Evolutionary conservation across 768 basidiomycete genomes (phyloP), one percentile per base, ranked within the genome.

Genomic region (Podaxis sp.): DNA sequence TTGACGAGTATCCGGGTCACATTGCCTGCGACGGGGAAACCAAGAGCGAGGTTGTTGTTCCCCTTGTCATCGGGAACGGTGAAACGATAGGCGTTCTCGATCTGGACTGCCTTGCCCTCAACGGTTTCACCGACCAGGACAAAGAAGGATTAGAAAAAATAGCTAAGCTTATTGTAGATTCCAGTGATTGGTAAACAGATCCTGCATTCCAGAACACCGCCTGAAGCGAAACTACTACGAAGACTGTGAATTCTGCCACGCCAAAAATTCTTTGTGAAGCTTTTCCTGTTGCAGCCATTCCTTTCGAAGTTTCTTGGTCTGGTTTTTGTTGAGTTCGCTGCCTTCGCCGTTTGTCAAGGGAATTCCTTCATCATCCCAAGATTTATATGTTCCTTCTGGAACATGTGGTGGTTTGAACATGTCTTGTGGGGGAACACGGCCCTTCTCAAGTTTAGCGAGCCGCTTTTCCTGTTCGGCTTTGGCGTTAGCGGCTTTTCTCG

Each of bases 1-100:
- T 98, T 19, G 83, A 91, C 25, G 74, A 72, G 9, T 94, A 94
- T 70, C 93, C 93, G 0, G 94, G 96, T 0, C 96, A 98, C 71
- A 96, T 97, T 64, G 93, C 94, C 2, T 98, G 96, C 70, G 95
- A 98, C 67, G 91, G 87, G 22, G 86, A 89, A 57, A 96, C 96
- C 2, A 88, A 89, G 69, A 93, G 91, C 68, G 96, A 98, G 73
- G 86, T 98, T 55, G 95, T 97, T 24, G 77, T 90, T 55, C 96
- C 96, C 6, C 79, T 98, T 17, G 70, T 87, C 50, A 66, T 80
- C 41, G 74, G 67, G n/a, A 69, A 71, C 27, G 67, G 70, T 33
- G 64, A 72, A 41, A 73, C 77, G 15, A 61, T 85, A 52, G 87
- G 87, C n/a, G 86, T 89, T 19, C 75, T 97, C 46, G 95, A 98